Percentiles rank a stretch among this genome's conserved stretches.
Conservation (phyloP, 2,329 filamentous ascomycete genomes). For the Penicillium psychrosexuale region DNA sequence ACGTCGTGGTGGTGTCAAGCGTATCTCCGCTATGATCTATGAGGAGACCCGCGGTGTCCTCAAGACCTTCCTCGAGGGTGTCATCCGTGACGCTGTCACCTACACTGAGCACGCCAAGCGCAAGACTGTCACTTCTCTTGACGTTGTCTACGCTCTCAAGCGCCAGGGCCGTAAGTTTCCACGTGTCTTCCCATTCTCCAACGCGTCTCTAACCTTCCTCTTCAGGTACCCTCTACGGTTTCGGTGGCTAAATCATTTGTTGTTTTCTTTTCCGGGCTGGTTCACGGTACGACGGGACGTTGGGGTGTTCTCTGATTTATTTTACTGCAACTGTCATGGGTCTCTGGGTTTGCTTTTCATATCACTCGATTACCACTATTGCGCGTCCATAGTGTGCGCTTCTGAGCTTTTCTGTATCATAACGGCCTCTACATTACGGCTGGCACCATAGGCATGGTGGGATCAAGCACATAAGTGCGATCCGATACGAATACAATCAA, state of each 20-base stretch:
- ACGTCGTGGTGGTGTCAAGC: constrained; percentile 99
- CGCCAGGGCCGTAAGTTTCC: constrained; percentile 54
- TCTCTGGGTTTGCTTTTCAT: constrained; percentile 44
- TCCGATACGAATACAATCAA: constrained; percentile 38
- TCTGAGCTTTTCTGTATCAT: constrained; percentile 44
- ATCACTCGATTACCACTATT: constrained; percentile 38
- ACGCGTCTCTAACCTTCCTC: constrained; percentile 19
- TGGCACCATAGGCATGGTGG: constrained; percentile 35
- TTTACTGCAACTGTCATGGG: constrained; percentile 39
- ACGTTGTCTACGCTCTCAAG: constrained; percentile 63
- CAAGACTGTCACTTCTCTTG: constrained; percentile 55
- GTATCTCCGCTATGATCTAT: constrained; percentile 96
- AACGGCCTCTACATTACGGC: constrained; percentile 38
- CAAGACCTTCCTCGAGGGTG: constrained; percentile 79
- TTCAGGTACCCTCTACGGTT: constrained; percentile 73
- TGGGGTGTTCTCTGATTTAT: constrained; percentile 44
- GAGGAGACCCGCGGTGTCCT: constrained; percentile 78
- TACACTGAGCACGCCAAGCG: constrained; percentile 82
- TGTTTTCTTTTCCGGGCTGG: constrained; percentile 39
- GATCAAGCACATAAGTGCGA: constrained; percentile 27
- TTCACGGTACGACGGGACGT: constrained; percentile 47
- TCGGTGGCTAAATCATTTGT: constrained; percentile 68
- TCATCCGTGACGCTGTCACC: constrained; percentile 75
- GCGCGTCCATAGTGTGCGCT: constrained; percentile 41
- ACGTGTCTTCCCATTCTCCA: not conserved